A percentile compares a stretch with the other conserved stretches of the same genome.
phyloP scores from a whole-genome alignment of 2,329 filamentous ascomycete species.

The Xylaria sp. region DNA sequence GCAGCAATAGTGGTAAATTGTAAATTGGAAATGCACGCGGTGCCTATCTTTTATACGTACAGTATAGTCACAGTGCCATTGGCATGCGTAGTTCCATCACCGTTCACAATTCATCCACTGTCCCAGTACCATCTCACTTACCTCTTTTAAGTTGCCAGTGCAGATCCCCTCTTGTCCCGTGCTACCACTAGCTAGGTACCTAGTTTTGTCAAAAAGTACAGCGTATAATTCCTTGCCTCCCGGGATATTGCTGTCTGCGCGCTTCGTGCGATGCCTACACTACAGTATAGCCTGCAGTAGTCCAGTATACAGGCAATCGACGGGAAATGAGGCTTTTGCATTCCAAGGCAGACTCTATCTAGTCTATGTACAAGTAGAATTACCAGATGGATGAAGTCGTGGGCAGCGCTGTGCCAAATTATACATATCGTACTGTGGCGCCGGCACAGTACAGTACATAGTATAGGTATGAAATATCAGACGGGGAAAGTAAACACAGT shows the following conservation, averaged over 20 bases:
- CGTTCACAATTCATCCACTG: slow-evolving; percentile 4
- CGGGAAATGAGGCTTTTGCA: slow-evolving; percentile 1
- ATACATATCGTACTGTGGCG: too few relatives aligned
- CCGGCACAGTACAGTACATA: too few relatives aligned
- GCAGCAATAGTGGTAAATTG: not conserved
- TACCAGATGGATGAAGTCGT: too few relatives aligned
- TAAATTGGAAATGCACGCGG: not conserved
- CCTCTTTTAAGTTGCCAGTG: slow-evolving; percentile 1
- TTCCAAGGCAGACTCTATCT: not conserved
- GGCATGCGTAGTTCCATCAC: not conserved
- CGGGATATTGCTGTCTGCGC: not conserved
- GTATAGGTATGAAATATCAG: too few relatives aligned
- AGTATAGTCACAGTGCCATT: slow-evolving; percentile 2
- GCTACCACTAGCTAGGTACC: not conserved
- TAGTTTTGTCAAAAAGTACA: slow-evolving; percentile 22
- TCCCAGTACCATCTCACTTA: too few relatives aligned
- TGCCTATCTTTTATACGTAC: slow-evolving; percentile 4
- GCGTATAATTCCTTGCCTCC: slow-evolving; percentile 6
- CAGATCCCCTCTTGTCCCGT: slow-evolving; percentile 23
- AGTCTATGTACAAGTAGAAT: too few relatives aligned
- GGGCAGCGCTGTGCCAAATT: too few relatives aligned
- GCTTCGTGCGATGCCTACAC: not conserved
- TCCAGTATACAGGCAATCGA: not conserved
- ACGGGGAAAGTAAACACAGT: too few relatives aligned
- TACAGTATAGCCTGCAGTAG: not conserved